A percentile compares a stretch with the other conserved stretches of the same genome.
Conservation (phyloP, 306 rosid species). For the Dalbergia cochinchinensis region DNA sequence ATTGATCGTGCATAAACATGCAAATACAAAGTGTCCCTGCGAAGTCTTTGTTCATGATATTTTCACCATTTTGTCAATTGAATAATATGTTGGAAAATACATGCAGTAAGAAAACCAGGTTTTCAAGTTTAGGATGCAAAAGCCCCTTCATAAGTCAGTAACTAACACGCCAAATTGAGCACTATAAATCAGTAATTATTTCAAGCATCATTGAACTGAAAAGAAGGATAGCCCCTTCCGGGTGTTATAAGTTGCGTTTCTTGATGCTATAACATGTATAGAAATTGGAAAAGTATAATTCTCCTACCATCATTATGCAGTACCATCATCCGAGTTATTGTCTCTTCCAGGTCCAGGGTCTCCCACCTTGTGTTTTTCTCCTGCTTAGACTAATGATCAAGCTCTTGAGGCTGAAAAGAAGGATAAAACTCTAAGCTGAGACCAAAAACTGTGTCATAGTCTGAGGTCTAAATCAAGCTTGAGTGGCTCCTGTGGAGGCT, state of each 20-base stretch:
- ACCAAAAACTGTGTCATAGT: conserved; percentile 58
- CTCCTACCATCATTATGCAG: conserved; percentile 46
- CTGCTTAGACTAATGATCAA: conserved; percentile 42
- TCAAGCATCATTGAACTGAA: conserved; percentile 44
- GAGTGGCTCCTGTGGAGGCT: conserved; percentile 57
- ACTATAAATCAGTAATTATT: conserved; percentile 49
- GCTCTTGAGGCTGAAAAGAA: conserved; percentile 33
- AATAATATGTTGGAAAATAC: conserved; percentile 22
- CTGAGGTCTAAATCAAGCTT: conserved; percentile 84
- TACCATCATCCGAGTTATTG: conserved; percentile 42
- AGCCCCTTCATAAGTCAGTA: conserved; percentile 13
- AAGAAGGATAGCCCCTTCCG: background rate
- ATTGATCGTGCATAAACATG: conserved; percentile 3
- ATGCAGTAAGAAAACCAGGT: conserved; percentile 22
- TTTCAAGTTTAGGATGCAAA: conserved; percentile 30
- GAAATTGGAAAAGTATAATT: conserved; percentile 44
- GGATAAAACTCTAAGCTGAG: conserved; percentile 23
- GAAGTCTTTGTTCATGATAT: conserved; percentile 2
- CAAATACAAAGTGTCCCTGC: background rate
- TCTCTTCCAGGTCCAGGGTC: conserved; percentile 36
- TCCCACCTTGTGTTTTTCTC: conserved; percentile 56
- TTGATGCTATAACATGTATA: conserved; percentile 35
- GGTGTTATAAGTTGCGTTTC: conserved; percentile 32
- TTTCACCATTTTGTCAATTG: conserved; percentile 10
- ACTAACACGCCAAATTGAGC: conserved; percentile 34